Evolutionary conservation across 2,329 filamentous ascomycete species (phyloP).

Genomic region (Westerdykella ornata): DNA sequence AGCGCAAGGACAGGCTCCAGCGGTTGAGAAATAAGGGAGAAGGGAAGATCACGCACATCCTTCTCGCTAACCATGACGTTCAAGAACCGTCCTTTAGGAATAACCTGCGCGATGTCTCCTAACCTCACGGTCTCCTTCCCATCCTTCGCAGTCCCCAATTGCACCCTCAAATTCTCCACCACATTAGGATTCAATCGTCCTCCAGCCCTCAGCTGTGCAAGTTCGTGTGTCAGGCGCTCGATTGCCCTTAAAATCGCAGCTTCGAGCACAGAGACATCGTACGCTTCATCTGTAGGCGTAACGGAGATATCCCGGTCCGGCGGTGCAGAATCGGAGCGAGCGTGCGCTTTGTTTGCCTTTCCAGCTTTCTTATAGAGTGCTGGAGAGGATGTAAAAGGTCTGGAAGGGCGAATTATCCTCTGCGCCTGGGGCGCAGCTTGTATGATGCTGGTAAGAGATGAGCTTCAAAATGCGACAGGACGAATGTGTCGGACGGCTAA

Average conservation of each 20-base stretch:
- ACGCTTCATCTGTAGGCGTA: constrained; percentile 48
- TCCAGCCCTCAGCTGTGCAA: constrained; percentile 56
- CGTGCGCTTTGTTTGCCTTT: constrained; percentile 43
- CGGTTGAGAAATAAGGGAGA: not conserved
- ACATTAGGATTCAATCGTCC: constrained; percentile 57
- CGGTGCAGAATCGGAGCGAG: constrained; percentile 31
- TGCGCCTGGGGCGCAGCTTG: constrained; percentile 3
- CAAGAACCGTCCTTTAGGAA: constrained; percentile 57
- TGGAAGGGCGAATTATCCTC: constrained; percentile 2
- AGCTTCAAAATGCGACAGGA: not conserved
- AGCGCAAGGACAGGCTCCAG: constrained; percentile 4
- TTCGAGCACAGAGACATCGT: constrained; percentile 55
- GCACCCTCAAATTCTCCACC: constrained; percentile 56
- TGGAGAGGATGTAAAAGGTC: constrained; percentile 41
- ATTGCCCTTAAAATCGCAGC: constrained; percentile 50
- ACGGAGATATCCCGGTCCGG: constrained; percentile 17
- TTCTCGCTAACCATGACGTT: constrained; percentile 59
- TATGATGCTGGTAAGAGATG: constrained; percentile 8
- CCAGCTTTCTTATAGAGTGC: constrained; percentile 48
- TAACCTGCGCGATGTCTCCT: constrained; percentile 59
- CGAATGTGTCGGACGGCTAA: constrained; percentile 15
- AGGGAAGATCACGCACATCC: constrained; percentile 44
- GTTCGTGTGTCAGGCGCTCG: constrained; percentile 53
- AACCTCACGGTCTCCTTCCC: constrained; percentile 49
- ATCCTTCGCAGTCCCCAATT: constrained; percentile 43